Evolutionary conservation across 1,284 basidiomycete species (phyloP).

Genomic region (Phenoliferia sp.): DNA sequence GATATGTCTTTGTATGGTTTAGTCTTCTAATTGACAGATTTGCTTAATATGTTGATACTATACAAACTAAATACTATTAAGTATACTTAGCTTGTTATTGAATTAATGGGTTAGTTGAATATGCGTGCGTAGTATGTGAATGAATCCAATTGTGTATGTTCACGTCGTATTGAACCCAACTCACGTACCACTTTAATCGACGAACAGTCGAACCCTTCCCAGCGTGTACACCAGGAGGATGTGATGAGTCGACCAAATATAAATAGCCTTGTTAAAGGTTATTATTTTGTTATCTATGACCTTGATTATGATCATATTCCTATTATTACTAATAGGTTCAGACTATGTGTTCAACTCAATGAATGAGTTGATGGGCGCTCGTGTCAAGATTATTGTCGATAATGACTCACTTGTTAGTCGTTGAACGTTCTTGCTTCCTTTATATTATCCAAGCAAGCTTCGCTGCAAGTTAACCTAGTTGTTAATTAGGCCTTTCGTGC

Average conservation of each 20-base stretch:
- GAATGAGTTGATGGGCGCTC: slow-evolving; percentile 8
- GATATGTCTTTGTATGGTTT: no score
- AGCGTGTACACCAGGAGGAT: slow-evolving; percentile 31
- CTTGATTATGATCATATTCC: slow-evolving; percentile 2
- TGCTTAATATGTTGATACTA: no score
- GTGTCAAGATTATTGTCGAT: slow-evolving; percentile 21
- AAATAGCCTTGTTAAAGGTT: background rate
- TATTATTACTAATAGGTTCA: slow-evolving; percentile 1
- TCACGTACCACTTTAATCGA: slow-evolving; percentile 32
- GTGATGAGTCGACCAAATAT: slow-evolving; percentile 29
- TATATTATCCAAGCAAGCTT: slow-evolving; percentile 4
- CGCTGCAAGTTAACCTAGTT: slow-evolving; percentile 1
- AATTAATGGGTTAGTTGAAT: no score
- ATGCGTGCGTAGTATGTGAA: no score
- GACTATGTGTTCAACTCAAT: slow-evolving; percentile 10
- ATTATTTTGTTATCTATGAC: background rate
- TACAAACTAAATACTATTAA: no score
- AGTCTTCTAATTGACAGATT: no score
- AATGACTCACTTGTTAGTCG: slow-evolving; percentile 30
- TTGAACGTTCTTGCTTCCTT: slow-evolving; percentile 28
- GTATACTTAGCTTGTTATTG: no score
- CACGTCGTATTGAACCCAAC: slow-evolving; percentile 27
- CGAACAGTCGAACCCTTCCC: slow-evolving; percentile 30
- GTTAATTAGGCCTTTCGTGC: background rate
- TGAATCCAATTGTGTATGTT: no score